Base-by-base conservation (phyloP, 2,329 filamentous ascomycete species). In the Elsinoe ampelina region DNA sequence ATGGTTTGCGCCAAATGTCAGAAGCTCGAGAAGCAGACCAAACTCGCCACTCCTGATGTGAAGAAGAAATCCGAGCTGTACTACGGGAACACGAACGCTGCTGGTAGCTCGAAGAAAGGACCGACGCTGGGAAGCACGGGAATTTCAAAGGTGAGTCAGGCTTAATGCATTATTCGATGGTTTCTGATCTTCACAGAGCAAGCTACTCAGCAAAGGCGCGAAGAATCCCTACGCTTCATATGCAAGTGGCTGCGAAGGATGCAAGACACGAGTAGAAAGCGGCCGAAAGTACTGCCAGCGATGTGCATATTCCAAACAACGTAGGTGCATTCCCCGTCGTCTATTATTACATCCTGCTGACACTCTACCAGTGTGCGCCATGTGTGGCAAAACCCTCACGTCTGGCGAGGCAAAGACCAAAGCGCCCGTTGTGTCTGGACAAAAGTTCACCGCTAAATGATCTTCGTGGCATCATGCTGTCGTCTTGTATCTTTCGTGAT, bases 21-120 rank as follows among this genome's bases (percentile, higher is more conserved):
- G 63, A 83, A 82, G 68, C 76, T 80, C 55, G 71, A 78, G 57
- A 81, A 81, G 68, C 72, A 76, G 55, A 84, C 82, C 12, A 75
- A 79, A 11, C 77, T 85, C 57, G 81, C 80, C 59, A 85, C 82
- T 0, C 82, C 82, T 0, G 79, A 75, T 26, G 82, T 85, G 60
- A 85, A 85, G 70, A 82, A 81, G 71, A 85, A 82, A 74, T 80
- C 70, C 65, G 82, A 85, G 54, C 81, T 85, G 72, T 85, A 84
- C 68, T 79, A 81, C 64, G 82, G 82, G 48, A 84, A 81, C 1
- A 70, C 80, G 26, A 50, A 34, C 1, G 73, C 78, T 11, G 71
- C 72, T 2, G 42, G 38, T 2, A 67, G 71, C 43, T 72, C 73
- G 19, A 67, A 75, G 57, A 67, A 70, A 57, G 76, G 78, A 19